A percentile compares a stretch with the other conserved stretches of the same genome.
Evolutionary conservation across 495 filamentous ascomycete genomes (phyloP).

Genomic region (Penicillium ucsense): DNA sequence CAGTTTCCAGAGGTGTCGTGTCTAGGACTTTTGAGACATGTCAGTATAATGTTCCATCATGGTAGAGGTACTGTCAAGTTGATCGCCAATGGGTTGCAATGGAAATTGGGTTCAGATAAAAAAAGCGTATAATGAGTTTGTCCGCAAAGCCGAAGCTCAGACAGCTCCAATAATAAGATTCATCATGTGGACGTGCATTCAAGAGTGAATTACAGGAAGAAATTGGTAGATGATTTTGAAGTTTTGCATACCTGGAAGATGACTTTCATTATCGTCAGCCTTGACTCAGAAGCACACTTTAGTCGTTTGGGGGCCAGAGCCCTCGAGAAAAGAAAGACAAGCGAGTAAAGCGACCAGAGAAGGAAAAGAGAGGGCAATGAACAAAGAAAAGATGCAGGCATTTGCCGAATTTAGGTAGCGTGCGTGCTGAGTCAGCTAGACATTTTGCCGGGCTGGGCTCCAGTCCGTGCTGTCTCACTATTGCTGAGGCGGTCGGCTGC

Average conservation of each 20-base stretch:
- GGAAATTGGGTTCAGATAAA: constrained; percentile 18
- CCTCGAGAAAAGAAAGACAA: constrained; percentile 8
- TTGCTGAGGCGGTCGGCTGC: too few species aligned
- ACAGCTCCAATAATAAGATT: constrained; percentile 94
- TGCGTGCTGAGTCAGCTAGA: constrained; percentile 18
- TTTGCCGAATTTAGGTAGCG: constrained; percentile 12
- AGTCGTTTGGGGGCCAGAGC: constrained; percentile 26
- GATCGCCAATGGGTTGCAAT: neutral
- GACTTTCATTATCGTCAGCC: constrained; percentile 22
- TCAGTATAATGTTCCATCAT: too few species aligned
- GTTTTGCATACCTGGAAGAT: constrained; percentile 27
- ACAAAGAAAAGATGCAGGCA: constrained; percentile 8
- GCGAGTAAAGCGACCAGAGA: too few species aligned
- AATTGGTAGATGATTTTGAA: too few species aligned
- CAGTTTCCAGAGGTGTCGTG: constrained; percentile 11
- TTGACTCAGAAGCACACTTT: neutral
- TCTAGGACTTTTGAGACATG: too few species aligned
- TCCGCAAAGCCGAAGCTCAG: constrained; percentile 55
- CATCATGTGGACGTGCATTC: constrained; percentile 40
- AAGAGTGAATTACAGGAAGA: too few species aligned
- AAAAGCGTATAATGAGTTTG: constrained; percentile 43
- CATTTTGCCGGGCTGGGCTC: neutral
- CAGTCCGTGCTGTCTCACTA: neutral
- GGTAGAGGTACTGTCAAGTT: too few species aligned
- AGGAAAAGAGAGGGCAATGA: constrained; percentile 2